Conservation (phyloP, 2,329 filamentous ascomycete species). For the Aspergillus ruber region DNA sequence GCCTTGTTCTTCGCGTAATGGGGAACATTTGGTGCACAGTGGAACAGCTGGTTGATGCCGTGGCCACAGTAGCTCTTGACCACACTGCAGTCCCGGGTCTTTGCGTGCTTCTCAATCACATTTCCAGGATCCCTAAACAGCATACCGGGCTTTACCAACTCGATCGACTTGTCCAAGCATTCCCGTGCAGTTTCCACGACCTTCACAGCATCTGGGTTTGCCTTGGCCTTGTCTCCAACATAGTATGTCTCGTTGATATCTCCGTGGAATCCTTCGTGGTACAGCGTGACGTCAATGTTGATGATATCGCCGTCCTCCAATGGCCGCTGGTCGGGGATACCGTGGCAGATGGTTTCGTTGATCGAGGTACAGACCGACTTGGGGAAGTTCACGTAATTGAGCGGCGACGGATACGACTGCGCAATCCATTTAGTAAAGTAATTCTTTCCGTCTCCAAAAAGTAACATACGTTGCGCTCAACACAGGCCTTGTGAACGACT, state of each 20-base stretch:
- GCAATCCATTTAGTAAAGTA: conserved; percentile 8
- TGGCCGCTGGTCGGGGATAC: conserved; percentile 85
- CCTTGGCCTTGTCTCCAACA: conserved; percentile 78
- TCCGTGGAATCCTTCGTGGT: conserved; percentile 90
- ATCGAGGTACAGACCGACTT: conserved; percentile 96
- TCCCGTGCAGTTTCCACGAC: conserved; percentile 87
- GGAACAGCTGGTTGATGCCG: conserved; percentile 89
- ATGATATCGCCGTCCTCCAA: conserved; percentile 90
- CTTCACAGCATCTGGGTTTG: conserved; percentile 78
- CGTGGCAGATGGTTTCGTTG: conserved; percentile 98
- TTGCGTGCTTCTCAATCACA: conserved; percentile 91
- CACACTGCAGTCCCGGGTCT: conserved; percentile 75
- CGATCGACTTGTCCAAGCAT: conserved; percentile 84
- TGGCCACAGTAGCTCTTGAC: conserved; percentile 96
- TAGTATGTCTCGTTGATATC: conserved; percentile 99
- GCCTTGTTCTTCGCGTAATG: conserved; percentile 99
- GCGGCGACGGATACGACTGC: conserved; percentile 85
- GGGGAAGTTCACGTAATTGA: conserved; percentile 94
- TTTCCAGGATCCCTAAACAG: conserved; percentile 91
- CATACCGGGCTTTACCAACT: conserved; percentile 85
- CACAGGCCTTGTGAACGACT: conserved; percentile 87
- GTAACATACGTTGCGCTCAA: conserved; percentile 75
- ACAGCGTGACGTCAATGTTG: conserved; percentile 93
- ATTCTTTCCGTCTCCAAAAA: background rate
- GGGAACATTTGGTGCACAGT: conserved; percentile 86